phyloP scores from a whole-genome alignment of 192 early-diverging fungal species.

The Obelidium mucronatum region DNA sequence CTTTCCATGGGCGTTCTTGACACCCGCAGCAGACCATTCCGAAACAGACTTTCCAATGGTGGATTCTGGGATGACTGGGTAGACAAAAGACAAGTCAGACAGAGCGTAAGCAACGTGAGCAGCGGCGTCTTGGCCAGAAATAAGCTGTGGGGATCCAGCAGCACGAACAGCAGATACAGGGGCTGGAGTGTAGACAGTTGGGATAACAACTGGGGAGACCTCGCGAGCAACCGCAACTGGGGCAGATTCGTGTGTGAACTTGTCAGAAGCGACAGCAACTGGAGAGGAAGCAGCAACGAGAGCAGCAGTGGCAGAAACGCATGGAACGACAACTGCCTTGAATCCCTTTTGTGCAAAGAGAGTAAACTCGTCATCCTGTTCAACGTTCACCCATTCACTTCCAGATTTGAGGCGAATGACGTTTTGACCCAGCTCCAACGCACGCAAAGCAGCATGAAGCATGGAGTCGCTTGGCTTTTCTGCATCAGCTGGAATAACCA shows the following conservation, averaged over 20 bases:
- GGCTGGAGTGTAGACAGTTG: background rate
- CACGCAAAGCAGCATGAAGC: conserved; percentile 21
- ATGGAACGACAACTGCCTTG: conserved; percentile 74
- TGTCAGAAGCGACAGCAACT: background rate
- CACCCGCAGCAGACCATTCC: conserved; percentile 69
- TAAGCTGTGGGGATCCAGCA: conserved; percentile 25
- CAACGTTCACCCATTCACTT: background rate
- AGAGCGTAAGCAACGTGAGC: conserved; percentile 81
- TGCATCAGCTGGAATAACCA: conserved; percentile 17
- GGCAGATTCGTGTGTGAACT: background rate
- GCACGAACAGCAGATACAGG: too few species aligned
- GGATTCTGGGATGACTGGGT: conserved; percentile 67
- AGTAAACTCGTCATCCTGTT: conserved; percentile 11
- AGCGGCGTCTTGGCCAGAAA: conserved; percentile 71
- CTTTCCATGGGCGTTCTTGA: conserved; percentile 75
- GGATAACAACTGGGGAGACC: background rate
- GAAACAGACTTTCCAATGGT: conserved; percentile 70
- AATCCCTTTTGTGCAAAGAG: conserved; percentile 72
- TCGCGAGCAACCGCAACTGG: background rate
- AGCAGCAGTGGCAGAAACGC: conserved; percentile 55
- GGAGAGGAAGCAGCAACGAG: background rate
- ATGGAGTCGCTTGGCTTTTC: conserved; percentile 2
- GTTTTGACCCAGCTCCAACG: conserved; percentile 33
- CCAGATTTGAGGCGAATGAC: conserved; percentile 34
- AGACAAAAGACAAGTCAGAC: conserved; percentile 84